Conservation (phyloP, 1,284 basidiomycete genomes). For the Coniferiporia sulphurascens region DNA sequence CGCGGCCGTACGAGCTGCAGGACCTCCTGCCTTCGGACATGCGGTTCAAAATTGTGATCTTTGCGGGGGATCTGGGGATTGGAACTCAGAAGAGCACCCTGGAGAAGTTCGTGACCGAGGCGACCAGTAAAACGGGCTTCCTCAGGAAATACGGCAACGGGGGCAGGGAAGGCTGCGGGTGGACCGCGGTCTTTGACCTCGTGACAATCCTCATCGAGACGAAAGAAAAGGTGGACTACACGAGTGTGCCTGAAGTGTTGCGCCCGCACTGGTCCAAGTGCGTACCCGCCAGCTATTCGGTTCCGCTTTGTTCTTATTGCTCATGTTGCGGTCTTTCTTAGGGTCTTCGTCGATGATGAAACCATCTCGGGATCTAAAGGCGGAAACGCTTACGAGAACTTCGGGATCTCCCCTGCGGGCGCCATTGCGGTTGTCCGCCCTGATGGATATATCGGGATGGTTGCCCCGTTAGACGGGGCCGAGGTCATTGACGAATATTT, state of each 20-base stretch:
- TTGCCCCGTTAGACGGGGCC: conserved; percentile 45
- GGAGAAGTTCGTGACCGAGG: conserved; percentile 39
- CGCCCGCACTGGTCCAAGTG: conserved; percentile 66
- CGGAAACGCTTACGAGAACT: conserved; percentile 47
- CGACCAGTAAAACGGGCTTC: conserved; percentile 35
- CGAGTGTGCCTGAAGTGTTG: conserved; percentile 45
- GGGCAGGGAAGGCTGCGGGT: conserved; percentile 20
- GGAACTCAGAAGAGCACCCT: conserved; percentile 36
- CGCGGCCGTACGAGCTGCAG: conserved; percentile 59
- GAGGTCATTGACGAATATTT: conserved; percentile 52
- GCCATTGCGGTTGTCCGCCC: conserved; percentile 66
- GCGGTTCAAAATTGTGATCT: conserved; percentile 71
- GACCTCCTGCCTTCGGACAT: conserved; percentile 63
- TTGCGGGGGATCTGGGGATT: conserved; percentile 49
- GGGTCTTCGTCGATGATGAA: conserved; percentile 46
- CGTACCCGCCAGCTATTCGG: conserved; percentile 19
- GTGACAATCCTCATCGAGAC: conserved; percentile 44
- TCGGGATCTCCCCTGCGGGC: conserved; percentile 52
- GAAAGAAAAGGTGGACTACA: conserved; percentile 44
- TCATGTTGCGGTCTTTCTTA: conserved; percentile 22
- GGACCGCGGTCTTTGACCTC: conserved; percentile 45
- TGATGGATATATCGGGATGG: conserved; percentile 66
- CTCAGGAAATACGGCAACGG: conserved; percentile 33
- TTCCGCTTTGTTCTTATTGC: neutral
- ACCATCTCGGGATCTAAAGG: conserved; percentile 34